Base-by-base conservation (phyloP, 2,329 filamentous ascomycete species). In the Ophiostoma sp. region DNA sequence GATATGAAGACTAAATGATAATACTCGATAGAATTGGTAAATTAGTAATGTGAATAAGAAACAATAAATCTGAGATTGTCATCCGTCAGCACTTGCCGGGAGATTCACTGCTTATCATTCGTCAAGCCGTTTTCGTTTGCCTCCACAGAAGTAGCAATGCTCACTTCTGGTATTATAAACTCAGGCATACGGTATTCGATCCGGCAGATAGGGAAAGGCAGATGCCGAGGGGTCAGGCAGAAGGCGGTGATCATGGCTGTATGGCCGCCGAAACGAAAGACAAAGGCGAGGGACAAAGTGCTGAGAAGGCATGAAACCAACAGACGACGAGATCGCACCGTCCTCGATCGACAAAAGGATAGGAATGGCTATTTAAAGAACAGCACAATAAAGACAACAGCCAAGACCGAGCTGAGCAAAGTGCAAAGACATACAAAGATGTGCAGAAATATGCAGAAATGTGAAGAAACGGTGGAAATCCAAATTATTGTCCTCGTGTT, bases 351-450 rank as follows among this genome's bases (percentile, higher is more conserved):
- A 5, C 45, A 52, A 18, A 18, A 27, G 6, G 2, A 52, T 27
- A n/a, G 16, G 18, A 47, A 18, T 5, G 4, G 18, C 7, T 52
- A 5, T 18, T 52, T 8, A 0, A 52, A 7, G 9, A 52, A n/a
- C 16, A 2, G 7, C 3, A 52, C n/a, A 52, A 52, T 52, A 52
- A 52, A 16, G 16, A 2, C 12, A 9, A 14, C 11, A 47, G 0
- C 49, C 8, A 7, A 27, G 49, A 55, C 7, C 49, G 49, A 55
- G 47, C 47, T 52, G 47, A 52, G 49, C 49, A 55, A 36, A 11
- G 49, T 36, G 49, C 49, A 55, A 55, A 55, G 49, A 55, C n/a
- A 18, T 55, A 18, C 49, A 55, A n/a, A 55, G 16, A n/a, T 18
- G 4, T n/a, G 45, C 42, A 44, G 42, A 2, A 55, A 55, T 27